These are phyloP conservation scores for Leccinum rimulosum DNA, from an alignment of 768 basidiomycete species.

Conservation along the genomic window DNA sequence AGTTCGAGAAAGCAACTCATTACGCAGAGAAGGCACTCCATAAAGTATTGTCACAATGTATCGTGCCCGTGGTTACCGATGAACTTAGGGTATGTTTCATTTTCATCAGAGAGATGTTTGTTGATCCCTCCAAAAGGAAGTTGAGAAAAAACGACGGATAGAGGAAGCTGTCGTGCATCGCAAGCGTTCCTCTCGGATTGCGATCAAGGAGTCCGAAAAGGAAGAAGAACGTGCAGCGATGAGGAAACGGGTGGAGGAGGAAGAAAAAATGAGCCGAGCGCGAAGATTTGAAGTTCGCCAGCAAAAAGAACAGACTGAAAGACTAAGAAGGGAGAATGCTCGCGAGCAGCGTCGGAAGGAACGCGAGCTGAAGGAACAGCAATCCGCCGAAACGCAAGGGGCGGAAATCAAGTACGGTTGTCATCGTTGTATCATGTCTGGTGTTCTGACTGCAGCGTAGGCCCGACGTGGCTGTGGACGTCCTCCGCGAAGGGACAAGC, in stretches of 20 bases:
- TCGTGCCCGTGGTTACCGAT: conserved; percentile 69
- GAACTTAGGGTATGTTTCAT: conserved; percentile 53
- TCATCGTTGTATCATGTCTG: not conserved
- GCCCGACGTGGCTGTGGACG: conserved; percentile 1
- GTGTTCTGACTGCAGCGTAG: conserved; percentile 21
- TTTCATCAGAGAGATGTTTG: not conserved
- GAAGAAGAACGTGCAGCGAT: conserved; percentile 66
- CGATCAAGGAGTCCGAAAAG: conserved; percentile 74
- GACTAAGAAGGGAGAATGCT: conserved; percentile 53
- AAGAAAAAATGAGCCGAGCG: conserved; percentile 64
- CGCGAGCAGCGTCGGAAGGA: conserved; percentile 49
- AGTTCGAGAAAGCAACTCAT: conserved; percentile 73
- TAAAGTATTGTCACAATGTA: conserved; percentile 58
- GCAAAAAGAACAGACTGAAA: conserved; percentile 55
- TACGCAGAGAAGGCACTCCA: conserved; percentile 79
- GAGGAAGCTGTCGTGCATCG: conserved; percentile 80
- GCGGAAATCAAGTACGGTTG: conserved; percentile 14
- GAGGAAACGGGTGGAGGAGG: conserved; percentile 61
- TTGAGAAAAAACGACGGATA: conserved; percentile 55
- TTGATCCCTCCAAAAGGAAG: conserved; percentile 45
- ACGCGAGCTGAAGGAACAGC: conserved; percentile 32
- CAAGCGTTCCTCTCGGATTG: conserved; percentile 89
- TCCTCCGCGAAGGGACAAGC: not conserved
- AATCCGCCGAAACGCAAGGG: conserved; percentile 11
- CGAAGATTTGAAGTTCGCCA: conserved; percentile 54